Percentiles rank a stretch among this genome's conserved stretches.
These are phyloP conservation scores for Ustulina deusta DNA, from an alignment of 2,329 filamentous ascomycete genomes.

Conservation along the genomic window DNA sequence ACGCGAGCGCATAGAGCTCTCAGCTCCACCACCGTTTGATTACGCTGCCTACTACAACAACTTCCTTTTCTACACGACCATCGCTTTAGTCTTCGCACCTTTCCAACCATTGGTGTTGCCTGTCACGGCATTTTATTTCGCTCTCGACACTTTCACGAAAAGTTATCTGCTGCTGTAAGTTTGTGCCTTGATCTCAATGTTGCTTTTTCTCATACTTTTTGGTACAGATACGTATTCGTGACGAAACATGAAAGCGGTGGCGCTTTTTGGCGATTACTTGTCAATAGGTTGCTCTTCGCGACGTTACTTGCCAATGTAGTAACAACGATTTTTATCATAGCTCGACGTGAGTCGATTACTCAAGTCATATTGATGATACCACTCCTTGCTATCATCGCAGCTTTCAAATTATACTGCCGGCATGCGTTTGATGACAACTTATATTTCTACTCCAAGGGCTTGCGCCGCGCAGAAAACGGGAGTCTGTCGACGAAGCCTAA, in stretches of 20 bases:
- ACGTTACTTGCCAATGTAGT: conserved; percentile 41
- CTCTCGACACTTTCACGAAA: conserved; percentile 85
- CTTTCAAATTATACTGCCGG: conserved; percentile 86
- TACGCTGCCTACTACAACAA: conserved; percentile 98
- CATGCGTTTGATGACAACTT: conserved; percentile 75
- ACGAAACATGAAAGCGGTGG: conserved; percentile 96
- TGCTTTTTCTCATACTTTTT: conserved; percentile 8
- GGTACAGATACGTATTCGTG: conserved; percentile 78
- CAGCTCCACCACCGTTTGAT: conserved; percentile 89
- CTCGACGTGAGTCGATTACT: conserved; percentile 65
- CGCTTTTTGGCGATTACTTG: conserved; percentile 87
- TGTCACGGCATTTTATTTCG: conserved; percentile 88
- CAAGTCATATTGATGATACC: conserved; percentile 77
- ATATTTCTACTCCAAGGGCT: conserved; percentile 70
- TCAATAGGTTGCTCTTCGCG: conserved; percentile 71
- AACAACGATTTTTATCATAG: conserved; percentile 72
- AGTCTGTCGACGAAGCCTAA: conserved; percentile 60
- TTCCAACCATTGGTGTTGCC: conserved; percentile 88
- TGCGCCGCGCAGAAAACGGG: conserved; percentile 60
- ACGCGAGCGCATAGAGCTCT: conserved; percentile 87
- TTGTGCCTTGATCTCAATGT: neutral
- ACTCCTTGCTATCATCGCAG: conserved; percentile 78
- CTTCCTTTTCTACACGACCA: conserved; percentile 90
- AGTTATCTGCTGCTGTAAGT: conserved; percentile 82
- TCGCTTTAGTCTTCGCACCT: conserved; percentile 83